phyloP scores from a whole-genome alignment of 1,284 basidiomycete genomes.

The Malassezia pachydermatis region DNA sequence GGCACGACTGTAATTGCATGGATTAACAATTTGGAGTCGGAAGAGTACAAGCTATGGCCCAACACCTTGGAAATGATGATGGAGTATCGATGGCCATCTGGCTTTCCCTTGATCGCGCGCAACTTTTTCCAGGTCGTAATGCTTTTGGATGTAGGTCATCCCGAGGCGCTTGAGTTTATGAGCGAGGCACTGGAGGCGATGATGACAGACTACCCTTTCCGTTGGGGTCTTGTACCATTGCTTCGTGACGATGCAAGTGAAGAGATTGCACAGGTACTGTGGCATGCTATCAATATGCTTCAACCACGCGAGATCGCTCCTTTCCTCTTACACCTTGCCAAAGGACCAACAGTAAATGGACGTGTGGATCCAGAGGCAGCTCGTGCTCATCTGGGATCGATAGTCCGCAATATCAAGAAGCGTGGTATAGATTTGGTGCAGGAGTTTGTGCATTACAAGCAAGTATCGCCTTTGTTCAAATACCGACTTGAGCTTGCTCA shows the following conservation, averaged over 20 bases:
- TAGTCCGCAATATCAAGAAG: neutral
- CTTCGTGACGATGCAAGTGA: neutral
- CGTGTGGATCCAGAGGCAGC: neutral
- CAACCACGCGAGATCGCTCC: neutral
- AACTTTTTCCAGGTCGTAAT: conserved; percentile 44
- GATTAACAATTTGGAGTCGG: conserved; percentile 83
- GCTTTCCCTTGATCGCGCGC: conserved; percentile 29
- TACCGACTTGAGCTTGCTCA: conserved; percentile 12
- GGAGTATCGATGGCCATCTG: conserved; percentile 23
- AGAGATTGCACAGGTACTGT: conserved; percentile 10
- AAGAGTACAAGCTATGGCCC: conserved; percentile 54
- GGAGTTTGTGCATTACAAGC: conserved; percentile 7
- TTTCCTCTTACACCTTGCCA: neutral
- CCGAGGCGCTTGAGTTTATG: conserved; percentile 5
- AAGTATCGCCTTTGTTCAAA: neutral
- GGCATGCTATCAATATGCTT: conserved; percentile 3
- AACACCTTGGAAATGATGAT: conserved; percentile 1
- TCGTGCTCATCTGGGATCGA: neutral
- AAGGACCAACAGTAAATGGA: neutral
- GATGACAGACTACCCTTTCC: neutral
- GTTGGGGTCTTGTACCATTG: conserved; percentile 9
- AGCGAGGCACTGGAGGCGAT: neutral
- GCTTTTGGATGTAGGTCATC: conserved; percentile 29
- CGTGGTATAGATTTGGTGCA: neutral
- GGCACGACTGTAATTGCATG: conserved; percentile 55